These are phyloP conservation scores for Pythium pyrilobum DNA, from an alignment of 352 stramenopile genomes.

Conservation along the genomic window DNA sequence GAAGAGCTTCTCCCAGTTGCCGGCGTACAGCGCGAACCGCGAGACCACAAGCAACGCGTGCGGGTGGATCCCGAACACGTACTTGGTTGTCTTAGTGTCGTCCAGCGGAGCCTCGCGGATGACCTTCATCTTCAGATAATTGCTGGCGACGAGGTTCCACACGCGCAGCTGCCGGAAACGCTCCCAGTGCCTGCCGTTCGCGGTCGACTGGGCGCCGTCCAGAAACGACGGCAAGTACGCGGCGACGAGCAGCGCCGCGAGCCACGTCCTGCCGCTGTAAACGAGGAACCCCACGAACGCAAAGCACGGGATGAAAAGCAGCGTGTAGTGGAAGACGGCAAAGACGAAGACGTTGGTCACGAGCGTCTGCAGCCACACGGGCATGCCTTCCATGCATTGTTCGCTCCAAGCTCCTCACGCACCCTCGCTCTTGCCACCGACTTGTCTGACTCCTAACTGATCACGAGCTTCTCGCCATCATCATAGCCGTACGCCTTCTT, in stretches of 20 bases:
- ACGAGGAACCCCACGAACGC: too few relatives aligned
- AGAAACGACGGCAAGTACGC: slow-evolving; percentile 66
- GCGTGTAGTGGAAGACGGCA: slow-evolving; percentile 58
- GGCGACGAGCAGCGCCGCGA: slow-evolving; percentile 36
- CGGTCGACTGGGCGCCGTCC: slow-evolving; percentile 46
- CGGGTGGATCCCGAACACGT: slow-evolving; percentile 71
- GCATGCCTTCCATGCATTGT: neutral
- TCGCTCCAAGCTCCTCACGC: too few relatives aligned
- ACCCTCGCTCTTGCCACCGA: too few relatives aligned
- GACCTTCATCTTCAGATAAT: slow-evolving; percentile 51
- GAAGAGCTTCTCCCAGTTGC: slow-evolving; percentile 71
- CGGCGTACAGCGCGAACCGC: slow-evolving; percentile 54
- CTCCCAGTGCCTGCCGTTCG: slow-evolving; percentile 46
- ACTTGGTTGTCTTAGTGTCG: slow-evolving; percentile 54
- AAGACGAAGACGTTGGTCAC: slow-evolving; percentile 37
- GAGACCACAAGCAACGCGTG: slow-evolving; percentile 76
- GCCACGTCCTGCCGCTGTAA: too few relatives aligned
- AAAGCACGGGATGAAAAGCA: too few relatives aligned
- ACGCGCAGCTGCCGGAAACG: slow-evolving; percentile 35
- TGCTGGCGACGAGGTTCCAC: slow-evolving; percentile 42
- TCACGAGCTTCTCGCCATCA: slow-evolving; percentile 57
- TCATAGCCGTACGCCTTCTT: slow-evolving; percentile 70
- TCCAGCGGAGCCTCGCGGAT: slow-evolving; percentile 63
- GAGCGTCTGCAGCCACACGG: neutral
- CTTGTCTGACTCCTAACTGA: too few relatives aligned